These are phyloP conservation scores for Beta corolliflora DNA, from an alignment of 179 eudicot species.

Conservation along the genomic window DNA sequence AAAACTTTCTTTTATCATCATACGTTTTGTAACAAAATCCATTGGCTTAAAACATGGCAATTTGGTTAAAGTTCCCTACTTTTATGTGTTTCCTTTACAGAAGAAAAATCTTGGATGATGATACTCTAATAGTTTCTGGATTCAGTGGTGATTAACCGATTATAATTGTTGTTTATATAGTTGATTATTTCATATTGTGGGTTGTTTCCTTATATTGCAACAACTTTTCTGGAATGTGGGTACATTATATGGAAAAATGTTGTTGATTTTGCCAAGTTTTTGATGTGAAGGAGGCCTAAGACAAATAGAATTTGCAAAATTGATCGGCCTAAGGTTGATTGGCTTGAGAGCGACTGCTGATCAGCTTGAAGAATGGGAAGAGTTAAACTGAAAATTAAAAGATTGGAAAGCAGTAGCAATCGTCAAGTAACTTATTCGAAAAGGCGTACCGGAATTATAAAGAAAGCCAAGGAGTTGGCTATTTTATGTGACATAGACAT, in stretches of 20 bases:
- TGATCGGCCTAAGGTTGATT: slow-evolving; percentile 17
- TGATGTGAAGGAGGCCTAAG: slow-evolving; percentile 20
- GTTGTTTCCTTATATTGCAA: not conserved
- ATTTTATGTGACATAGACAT: slow-evolving; percentile 88
- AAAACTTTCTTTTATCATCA: too few relatives aligned
- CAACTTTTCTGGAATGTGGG: not conserved
- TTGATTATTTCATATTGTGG: not conserved
- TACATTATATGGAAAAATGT: not conserved
- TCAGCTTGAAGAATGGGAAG: slow-evolving; percentile 78
- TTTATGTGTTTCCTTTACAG: not conserved
- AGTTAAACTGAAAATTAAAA: slow-evolving; percentile 90
- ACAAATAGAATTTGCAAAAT: slow-evolving; percentile 16
- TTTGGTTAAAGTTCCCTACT: not conserved
- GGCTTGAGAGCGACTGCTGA: slow-evolving; percentile 12
- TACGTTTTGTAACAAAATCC: too few relatives aligned
- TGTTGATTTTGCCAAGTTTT: slow-evolving; percentile 11
- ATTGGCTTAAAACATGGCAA: too few relatives aligned
- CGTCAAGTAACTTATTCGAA: slow-evolving; percentile 90
- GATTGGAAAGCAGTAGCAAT: slow-evolving; percentile 75
- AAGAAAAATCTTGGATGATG: not conserved
- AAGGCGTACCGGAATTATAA: slow-evolving; percentile 76
- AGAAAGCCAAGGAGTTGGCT: slow-evolving; percentile 87
- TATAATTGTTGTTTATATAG: not conserved
- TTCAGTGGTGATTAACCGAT: not conserved
- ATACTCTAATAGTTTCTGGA: not conserved